These are phyloP conservation scores for Crithidia mellificae DNA, from an alignment of 208 protist genomes.

Conservation along the genomic window DNA sequence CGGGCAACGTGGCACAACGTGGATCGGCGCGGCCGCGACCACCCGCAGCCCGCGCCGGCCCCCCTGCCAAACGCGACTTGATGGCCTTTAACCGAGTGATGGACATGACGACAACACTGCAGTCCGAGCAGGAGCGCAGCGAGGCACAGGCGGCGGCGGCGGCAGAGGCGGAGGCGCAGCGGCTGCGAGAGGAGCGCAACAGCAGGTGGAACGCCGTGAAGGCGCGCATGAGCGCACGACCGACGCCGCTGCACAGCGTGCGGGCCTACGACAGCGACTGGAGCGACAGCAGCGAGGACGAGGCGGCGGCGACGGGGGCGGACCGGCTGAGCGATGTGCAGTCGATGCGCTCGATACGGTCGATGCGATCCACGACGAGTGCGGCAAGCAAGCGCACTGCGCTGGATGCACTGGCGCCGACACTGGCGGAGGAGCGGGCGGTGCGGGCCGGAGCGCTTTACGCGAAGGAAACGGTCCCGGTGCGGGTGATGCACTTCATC, in stretches of 20 bases:
- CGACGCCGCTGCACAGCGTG: slow-evolving; percentile 14
- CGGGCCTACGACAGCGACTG: slow-evolving; percentile 31
- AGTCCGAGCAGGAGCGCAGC: slow-evolving; percentile 19
- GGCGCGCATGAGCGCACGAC: slow-evolving; percentile 33
- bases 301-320: background rate
- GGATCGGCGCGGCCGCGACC: background rate
- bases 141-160: slow-evolving; percentile 11
- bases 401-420: slow-evolving; percentile 15
- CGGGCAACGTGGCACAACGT: too few relatives aligned
- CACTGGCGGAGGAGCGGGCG: slow-evolving; percentile 30
- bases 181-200: slow-evolving; percentile 27
- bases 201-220: slow-evolving; percentile 41
- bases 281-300: slow-evolving; percentile 26
- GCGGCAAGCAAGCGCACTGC: background rate
- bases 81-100: slow-evolving; percentile 25
- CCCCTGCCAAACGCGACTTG: slow-evolving; percentile 10
- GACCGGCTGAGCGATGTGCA: background rate
- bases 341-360: background rate
- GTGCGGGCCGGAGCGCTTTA: slow-evolving; percentile 13
- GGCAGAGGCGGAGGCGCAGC: slow-evolving; percentile 7
- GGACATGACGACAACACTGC: slow-evolving; percentile 19
- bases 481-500: slow-evolving; percentile 37
- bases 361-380: background rate
- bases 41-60: background rate
- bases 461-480: slow-evolving; percentile 17